A percentile compares a stretch with the other conserved stretches of the same genome.
Evolutionary conservation across 2,329 filamentous ascomycete species (phyloP).

Genomic region (Lachnellula willkommii): DNA sequence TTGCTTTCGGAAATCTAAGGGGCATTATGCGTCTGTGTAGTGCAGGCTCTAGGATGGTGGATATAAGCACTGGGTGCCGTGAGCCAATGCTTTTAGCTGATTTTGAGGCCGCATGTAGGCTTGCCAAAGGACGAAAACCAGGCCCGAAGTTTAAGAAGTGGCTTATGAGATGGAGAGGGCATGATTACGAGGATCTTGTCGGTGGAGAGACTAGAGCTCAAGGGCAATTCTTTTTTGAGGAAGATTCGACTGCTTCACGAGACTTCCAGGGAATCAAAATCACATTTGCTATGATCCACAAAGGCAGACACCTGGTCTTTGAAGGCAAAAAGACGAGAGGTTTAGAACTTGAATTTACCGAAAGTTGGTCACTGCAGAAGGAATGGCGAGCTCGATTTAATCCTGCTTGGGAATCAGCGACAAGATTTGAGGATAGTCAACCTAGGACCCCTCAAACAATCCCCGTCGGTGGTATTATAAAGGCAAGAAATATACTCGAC

Average conservation of each 20-base stretch:
- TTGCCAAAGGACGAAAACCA: not conserved
- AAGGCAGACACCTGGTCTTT: not conserved
- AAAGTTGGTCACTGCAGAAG: not conserved
- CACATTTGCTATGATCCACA: not conserved
- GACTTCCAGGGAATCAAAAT: not conserved
- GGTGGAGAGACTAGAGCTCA: not conserved
- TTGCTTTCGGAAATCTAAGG: slow-evolving; percentile 3
- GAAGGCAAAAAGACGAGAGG: not conserved
- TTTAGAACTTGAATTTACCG: not conserved
- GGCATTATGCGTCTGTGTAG: slow-evolving; percentile 6
- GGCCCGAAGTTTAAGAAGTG: not conserved
- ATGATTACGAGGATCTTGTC: not conserved
- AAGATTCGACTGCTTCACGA: not conserved
- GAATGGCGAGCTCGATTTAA: not conserved
- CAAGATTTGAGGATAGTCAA: not conserved
- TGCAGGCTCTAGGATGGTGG: not conserved
- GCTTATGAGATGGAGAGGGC: not conserved
- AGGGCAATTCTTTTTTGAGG: not conserved
- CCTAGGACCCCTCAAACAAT: not conserved
- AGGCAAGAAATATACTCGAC: not conserved
- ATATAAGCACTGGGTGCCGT: not conserved
- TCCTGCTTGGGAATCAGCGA: not conserved
- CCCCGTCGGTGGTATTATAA: not conserved
- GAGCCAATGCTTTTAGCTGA: not conserved
- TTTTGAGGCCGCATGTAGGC: not conserved